Base-by-base conservation (phyloP, 352 stramenopile species). In the Pelagophyceae sp. region DNA sequence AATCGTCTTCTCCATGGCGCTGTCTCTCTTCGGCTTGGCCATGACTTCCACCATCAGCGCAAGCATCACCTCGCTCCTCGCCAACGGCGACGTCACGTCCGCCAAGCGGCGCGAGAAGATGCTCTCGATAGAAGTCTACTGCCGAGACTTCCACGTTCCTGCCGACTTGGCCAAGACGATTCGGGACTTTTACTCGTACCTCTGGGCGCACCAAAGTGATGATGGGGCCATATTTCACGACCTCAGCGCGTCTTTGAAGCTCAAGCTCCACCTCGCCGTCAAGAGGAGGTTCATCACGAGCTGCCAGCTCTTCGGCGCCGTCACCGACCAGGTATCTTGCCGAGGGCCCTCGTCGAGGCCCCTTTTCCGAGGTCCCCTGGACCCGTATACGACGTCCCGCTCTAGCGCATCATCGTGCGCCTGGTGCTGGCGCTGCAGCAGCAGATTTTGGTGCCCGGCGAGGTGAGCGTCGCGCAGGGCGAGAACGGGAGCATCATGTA, bases 401-500 rank as follows among this genome's bases (percentile, higher is more conserved):
- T n/a, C n/a, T n/a, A n/a, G 61, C 6, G 2, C 33, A 40, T 71
- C 61, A 40, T 71, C 61, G 29, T 67, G 11, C 58, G n/a, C 33
- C 33, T 71, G 5, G 61, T 71, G 3, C 29, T 6, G 5, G 15
- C 2, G 2, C 61, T 71, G n/a, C 2, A 2, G 2, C 61, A 40
- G 2, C 2, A 71, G 61, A 38, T 71, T 31, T 38, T 37, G n/a
- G 61, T 71, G n/a, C 61, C 61, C 6, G 33, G 27, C 29, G 19
- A 71, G 33, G 25, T 71, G n/a, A 31, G 6, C 61, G n/a, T 40
- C 6, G 61, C 61, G n/a, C 6, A 71, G 61, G 31, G 31, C 61
- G 61, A 71, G 33, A 1, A 40, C 61, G 61, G 61, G n/a, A n/a
- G 38, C 29, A 38, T n/a, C n/a, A 71, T 71, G 61, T 71, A 71